These are phyloP conservation scores for Dianthus caryophyllus DNA, from an alignment of 148 eudicot species.

Conservation along the genomic window DNA sequence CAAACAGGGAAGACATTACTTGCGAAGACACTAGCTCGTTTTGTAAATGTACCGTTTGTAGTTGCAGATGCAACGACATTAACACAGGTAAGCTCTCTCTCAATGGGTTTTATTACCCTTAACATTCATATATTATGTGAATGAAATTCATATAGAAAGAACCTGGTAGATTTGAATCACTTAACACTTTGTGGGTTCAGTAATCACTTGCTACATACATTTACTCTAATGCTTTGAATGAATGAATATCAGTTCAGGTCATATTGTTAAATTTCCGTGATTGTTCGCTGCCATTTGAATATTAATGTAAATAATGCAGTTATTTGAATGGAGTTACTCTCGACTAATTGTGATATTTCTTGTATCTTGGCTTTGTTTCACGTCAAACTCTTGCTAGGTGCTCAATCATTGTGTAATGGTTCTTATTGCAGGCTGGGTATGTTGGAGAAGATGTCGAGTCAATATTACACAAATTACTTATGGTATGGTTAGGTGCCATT, in stretches of 20 bases:
- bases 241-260: not conserved
- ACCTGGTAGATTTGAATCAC: not conserved
- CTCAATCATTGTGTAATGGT: slow-evolving; percentile 5
- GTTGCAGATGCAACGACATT: slow-evolving; percentile 94
- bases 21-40: slow-evolving; percentile 89
- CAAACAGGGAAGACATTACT: slow-evolving; percentile 87
- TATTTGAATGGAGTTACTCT: not conserved
- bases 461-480: slow-evolving; percentile 75
- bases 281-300: not conserved
- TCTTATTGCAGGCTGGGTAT: slow-evolving; percentile 78
- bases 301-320: not conserved
- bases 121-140: not conserved
- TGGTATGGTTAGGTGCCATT: slow-evolving; percentile 35
- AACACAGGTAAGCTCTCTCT: slow-evolving; percentile 60
- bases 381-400: slow-evolving; percentile 1
- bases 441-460: slow-evolving; percentile 98
- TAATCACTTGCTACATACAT: not conserved
- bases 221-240: not conserved
- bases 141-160: not conserved
- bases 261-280: not conserved
- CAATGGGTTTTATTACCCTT: not conserved
- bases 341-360: not conserved
- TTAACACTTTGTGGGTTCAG: not conserved
- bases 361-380: not conserved
- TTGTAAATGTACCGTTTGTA: slow-evolving; percentile 86